A percentile compares a stretch with the other conserved stretches of the same genome.
Conservation (phyloP, 1,284 basidiomycete species). For the Phellopilus nigrolimitatus region DNA sequence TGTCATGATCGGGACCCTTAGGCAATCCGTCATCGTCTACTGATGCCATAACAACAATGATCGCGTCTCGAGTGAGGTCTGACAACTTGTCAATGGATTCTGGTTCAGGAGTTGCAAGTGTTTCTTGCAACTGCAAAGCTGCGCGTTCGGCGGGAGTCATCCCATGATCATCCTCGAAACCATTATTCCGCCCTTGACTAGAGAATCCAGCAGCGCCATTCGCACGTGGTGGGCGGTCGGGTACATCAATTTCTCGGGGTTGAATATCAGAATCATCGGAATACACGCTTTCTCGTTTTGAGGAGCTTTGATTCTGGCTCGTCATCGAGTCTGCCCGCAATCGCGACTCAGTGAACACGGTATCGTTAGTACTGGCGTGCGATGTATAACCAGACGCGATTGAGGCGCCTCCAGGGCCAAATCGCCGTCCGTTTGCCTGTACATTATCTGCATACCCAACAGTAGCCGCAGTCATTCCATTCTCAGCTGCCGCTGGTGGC, state of each 20-base stretch:
- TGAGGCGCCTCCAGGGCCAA: conserved; percentile 8
- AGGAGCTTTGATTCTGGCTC: conserved; percentile 32
- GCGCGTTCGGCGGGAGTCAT: conserved; percentile 64
- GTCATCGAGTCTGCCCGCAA: conserved; percentile 37
- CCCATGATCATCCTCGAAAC: conserved; percentile 31
- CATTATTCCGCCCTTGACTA: too few relatives aligned
- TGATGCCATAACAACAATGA: conserved; percentile 59
- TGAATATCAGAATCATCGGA: conserved; percentile 75
- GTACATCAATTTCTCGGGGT: conserved; percentile 42
- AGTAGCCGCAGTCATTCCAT: neutral
- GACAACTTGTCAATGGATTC: conserved; percentile 58
- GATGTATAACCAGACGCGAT: conserved; percentile 13
- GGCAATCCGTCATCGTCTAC: conserved; percentile 42
- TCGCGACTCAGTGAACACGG: conserved; percentile 26
- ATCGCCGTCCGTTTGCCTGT: conserved; percentile 8
- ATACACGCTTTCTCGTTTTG: conserved; percentile 56
- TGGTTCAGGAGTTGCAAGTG: conserved; percentile 51
- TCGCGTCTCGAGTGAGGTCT: conserved; percentile 50
- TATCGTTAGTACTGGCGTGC: conserved; percentile 12
- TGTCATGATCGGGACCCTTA: conserved; percentile 49
- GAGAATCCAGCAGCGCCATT: conserved; percentile 12
- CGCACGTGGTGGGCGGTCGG: conserved; percentile 20
- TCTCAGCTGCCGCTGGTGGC: conserved; percentile 43
- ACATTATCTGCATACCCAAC: conserved; percentile 7
- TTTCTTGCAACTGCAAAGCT: conserved; percentile 59